Base-by-base conservation (phyloP, 176 grass and related monocot genomes). In the Pontederia crassipes region DNA sequence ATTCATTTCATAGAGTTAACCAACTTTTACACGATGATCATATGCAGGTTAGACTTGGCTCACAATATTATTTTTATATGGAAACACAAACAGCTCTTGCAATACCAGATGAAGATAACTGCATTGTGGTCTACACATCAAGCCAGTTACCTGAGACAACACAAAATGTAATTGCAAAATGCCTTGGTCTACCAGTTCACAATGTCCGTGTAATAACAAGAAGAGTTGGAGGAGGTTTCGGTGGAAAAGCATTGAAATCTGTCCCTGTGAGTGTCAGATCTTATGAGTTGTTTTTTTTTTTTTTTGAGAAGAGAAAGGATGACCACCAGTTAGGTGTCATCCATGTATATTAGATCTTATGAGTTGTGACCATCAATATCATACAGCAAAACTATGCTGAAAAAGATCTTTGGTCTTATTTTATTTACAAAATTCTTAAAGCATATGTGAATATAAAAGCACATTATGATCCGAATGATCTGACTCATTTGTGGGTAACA, bases 11-110 rank as follows among this genome's bases (percentile, higher is more conserved):
- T 65, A 35, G 6, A 40, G 32, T 7, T 40, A 4, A 40, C 32
- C 32, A 3, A 40, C 32, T 27, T 45, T 8, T 6, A 61, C 50
- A 11, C 45, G 29, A 50, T 60, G 57, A 57, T 35, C 53, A 20
- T 15, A 58, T 73, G 57, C 80, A 92, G 88, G 83, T 92, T 65
- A 86, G 86, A 66, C 73, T 92, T 65, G 70, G 65, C 46, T 83
- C 79, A 53, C 80, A 92, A 28, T 86, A 92, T 28, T 72, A 83
- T 54, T 92, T 86, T 65, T 90, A 90, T 52, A 90, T 90, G 88
- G 88, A 91, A 64, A 92, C 80, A 61, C 83, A 92, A 12, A 74
- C 82, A 45, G 57, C 83, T 55, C 28, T 92, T 10, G 83, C 83
- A 14, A 52, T 86, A 62, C 88, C 88, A 53, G 88, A 91, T 60